phyloP scores from a whole-genome alignment of 176 grass and related monocot species.

The Avena sativa region DNA sequence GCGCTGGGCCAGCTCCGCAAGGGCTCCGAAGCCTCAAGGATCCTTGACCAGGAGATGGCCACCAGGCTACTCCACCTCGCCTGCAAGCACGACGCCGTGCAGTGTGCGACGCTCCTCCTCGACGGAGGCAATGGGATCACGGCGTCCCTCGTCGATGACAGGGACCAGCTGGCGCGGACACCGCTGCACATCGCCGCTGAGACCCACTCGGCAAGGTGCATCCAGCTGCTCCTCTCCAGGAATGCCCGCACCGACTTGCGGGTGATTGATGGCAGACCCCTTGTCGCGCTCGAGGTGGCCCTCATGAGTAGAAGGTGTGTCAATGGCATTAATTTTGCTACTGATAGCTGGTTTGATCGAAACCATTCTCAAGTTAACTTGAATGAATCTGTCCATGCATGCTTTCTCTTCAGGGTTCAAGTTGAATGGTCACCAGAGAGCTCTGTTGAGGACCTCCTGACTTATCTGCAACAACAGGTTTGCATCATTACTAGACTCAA shows the following conservation, averaged over 20 bases:
- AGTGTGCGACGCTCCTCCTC: conserved; percentile 59
- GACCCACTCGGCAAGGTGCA: conserved; percentile 55
- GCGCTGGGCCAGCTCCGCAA: conserved; percentile 49
- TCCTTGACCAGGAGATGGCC: conserved; percentile 55
- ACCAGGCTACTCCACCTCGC: conserved; percentile 63
- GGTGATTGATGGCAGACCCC: conserved; percentile 43
- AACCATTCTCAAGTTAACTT: background rate
- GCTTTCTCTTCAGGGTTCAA: conserved; percentile 47
- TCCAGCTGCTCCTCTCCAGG: conserved; percentile 58
- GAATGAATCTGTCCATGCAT: background rate
- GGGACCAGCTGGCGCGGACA: conserved; percentile 56
- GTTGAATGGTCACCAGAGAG: conserved; percentile 52
- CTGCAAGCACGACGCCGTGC: conserved; percentile 62
- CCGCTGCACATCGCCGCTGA: conserved; percentile 64
- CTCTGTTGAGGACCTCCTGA: conserved; percentile 59
- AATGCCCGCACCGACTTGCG: conserved; percentile 55
- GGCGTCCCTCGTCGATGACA: conserved; percentile 39
- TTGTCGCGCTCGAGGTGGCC: conserved; percentile 61
- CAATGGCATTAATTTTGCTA: background rate
- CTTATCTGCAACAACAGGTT: conserved; percentile 52
- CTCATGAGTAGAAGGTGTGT: conserved; percentile 51
- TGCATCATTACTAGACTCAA: conserved; percentile 18
- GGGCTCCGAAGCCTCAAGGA: conserved; percentile 45
- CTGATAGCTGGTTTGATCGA: background rate
- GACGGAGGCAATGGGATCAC: conserved; percentile 47